Conservation (phyloP, 164 flowering plant genomes). For the Chimonanthus salicifolius region DNA sequence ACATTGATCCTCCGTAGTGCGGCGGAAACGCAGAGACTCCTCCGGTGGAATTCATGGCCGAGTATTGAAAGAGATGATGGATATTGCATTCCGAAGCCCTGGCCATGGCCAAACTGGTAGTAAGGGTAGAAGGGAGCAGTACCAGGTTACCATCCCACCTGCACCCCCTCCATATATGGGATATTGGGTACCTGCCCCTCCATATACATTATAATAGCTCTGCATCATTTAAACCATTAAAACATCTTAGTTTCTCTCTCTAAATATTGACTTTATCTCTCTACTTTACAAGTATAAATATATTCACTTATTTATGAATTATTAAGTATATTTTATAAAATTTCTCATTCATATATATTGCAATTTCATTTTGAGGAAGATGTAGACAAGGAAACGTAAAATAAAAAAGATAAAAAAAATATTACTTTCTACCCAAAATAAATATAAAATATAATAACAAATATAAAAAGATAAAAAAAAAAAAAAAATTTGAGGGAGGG, state of each 20-base stretch:
- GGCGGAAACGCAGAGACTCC: constrained; percentile 22
- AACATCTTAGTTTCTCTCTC: neutral
- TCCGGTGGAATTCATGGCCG: constrained; percentile 38
- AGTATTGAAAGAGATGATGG: constrained; percentile 21
- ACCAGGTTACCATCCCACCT: constrained; percentile 42
- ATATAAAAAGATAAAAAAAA: too few species aligned
- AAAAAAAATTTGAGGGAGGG: too few species aligned
- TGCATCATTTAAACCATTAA: constrained; percentile 15
- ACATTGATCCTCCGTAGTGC: constrained; percentile 66
- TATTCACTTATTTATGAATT: too few species aligned
- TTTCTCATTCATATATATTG: too few species aligned
- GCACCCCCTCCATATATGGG: constrained; percentile 74
- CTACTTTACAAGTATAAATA: too few species aligned
- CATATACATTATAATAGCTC: constrained; percentile 74
- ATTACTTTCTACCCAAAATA: too few species aligned
- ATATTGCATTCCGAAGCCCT: constrained; percentile 45
- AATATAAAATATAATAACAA: too few species aligned
- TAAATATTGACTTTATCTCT: too few species aligned
- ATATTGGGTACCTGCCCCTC: constrained; percentile 64
- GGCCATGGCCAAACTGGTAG: constrained; percentile 47
- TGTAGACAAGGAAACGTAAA: too few species aligned
- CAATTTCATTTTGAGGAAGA: too few species aligned
- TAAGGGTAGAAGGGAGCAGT: constrained; percentile 56
- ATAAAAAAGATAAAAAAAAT: too few species aligned
- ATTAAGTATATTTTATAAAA: too few species aligned